Percentiles rank a stretch among this genome's conserved stretches.
These are phyloP conservation scores for Pythium monospermum DNA, from an alignment of 352 stramenopile genomes.

Conservation along the genomic window DNA sequence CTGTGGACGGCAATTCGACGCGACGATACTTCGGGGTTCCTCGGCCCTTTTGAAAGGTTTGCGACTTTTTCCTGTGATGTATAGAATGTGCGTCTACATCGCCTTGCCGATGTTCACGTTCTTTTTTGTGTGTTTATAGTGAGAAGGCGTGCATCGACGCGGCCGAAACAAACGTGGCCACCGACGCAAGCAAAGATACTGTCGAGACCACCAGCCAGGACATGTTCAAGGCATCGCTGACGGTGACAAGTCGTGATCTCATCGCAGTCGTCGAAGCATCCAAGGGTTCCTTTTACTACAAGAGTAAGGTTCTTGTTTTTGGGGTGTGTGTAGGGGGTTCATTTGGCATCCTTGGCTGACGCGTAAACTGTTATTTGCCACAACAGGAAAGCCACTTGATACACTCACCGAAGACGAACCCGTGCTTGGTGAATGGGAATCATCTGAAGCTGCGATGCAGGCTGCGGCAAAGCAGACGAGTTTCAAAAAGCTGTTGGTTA, in stretches of 20 bases:
- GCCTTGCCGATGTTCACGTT: not conserved
- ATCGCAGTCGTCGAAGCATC: constrained; percentile 44
- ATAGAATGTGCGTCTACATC: not conserved
- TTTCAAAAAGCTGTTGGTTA: constrained; percentile 77
- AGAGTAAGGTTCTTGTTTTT: constrained; percentile 36
- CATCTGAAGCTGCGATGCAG: constrained; percentile 37
- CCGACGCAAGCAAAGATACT: not conserved
- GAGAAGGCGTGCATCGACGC: constrained; percentile 34
- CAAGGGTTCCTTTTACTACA: constrained; percentile 52
- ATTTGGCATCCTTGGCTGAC: not conserved
- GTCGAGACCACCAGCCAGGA: constrained; percentile 13
- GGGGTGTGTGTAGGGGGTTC: too few relatives aligned
- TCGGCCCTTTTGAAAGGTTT: constrained; percentile 1
- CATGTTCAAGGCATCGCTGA: constrained; percentile 31
- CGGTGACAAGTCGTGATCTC: constrained; percentile 29
- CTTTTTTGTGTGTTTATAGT: constrained; percentile 3
- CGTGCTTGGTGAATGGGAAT: constrained; percentile 54
- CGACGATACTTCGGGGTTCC: constrained; percentile 1
- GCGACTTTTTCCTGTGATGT: not conserved
- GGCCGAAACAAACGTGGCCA: not conserved
- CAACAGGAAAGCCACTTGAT: constrained; percentile 40
- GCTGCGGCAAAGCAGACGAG: constrained; percentile 39
- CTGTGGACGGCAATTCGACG: constrained; percentile 7
- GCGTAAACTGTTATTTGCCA: not conserved
- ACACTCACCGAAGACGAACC: constrained; percentile 61